These are phyloP conservation scores for Volvariella volvacea DNA, from an alignment of 1,284 basidiomycete species.

Conservation along the genomic window DNA sequence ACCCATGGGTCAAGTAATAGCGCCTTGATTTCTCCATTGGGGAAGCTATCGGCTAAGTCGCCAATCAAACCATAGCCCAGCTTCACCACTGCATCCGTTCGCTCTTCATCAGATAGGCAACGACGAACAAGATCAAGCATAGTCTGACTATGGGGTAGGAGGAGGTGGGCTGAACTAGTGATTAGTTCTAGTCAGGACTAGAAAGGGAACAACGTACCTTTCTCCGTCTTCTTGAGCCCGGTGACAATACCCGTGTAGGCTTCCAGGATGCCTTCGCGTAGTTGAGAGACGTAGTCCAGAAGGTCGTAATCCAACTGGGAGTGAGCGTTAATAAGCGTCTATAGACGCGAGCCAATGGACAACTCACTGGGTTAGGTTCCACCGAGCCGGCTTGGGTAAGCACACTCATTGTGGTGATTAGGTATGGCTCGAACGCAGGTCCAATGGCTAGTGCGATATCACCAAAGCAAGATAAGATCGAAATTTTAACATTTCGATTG, in stretches of 20 bases:
- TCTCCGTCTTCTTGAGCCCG: slow-evolving; percentile 80
- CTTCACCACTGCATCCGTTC: slow-evolving; percentile 74
- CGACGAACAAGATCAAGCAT: slow-evolving; percentile 83
- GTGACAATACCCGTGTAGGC: slow-evolving; percentile 95
- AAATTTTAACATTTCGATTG: slow-evolving; percentile 94
- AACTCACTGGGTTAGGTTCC: slow-evolving; percentile 77
- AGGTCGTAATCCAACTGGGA: slow-evolving; percentile 80
- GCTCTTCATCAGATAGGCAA: slow-evolving; percentile 79
- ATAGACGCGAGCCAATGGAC: background rate
- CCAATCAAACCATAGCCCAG: slow-evolving; percentile 83
- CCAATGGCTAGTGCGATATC: slow-evolving; percentile 96
- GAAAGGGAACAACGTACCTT: slow-evolving; percentile 40
- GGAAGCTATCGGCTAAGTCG: slow-evolving; percentile 87
- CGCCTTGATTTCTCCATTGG: slow-evolving; percentile 75
- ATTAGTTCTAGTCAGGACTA: slow-evolving; percentile 5
- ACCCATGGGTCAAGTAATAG: slow-evolving; percentile 81
- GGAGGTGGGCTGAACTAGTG: slow-evolving; percentile 42
- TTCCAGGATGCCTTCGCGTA: slow-evolving; percentile 95
- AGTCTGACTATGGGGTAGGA: slow-evolving; percentile 70
- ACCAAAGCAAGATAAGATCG: slow-evolving; percentile 92
- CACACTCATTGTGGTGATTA: slow-evolving; percentile 88
- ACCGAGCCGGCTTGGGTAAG: slow-evolving; percentile 86
- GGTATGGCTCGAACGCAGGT: slow-evolving; percentile 80
- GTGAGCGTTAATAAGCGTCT: slow-evolving; percentile 7
- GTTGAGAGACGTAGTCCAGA: slow-evolving; percentile 85